Evolutionary conservation across 2,329 filamentous ascomycete genomes (phyloP).

Genomic region (Alternaria triticina): DNA sequence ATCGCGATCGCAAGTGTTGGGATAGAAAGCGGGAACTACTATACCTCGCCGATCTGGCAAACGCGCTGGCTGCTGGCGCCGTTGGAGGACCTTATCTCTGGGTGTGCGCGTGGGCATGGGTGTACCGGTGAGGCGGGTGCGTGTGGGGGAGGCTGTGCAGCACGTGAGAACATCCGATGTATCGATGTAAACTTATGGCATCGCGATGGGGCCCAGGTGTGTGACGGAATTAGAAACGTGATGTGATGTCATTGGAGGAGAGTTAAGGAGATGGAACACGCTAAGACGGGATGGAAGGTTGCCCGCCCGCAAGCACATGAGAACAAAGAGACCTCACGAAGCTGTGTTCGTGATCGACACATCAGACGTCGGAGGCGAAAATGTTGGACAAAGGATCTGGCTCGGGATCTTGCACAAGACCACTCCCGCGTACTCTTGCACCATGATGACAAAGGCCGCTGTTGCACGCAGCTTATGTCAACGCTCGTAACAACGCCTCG

Average conservation of each 20-base stretch:
- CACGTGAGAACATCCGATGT: too few relatives aligned
- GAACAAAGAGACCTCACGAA: background rate
- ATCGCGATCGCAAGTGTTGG: background rate
- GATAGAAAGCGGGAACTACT: background rate
- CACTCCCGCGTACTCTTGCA: background rate
- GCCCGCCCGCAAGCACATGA: background rate
- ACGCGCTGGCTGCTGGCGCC: background rate
- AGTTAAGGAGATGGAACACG: background rate
- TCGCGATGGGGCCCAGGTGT: background rate
- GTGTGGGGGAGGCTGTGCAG: constrained; percentile 5
- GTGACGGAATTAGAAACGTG: background rate
- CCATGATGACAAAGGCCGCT: constrained; percentile 7
- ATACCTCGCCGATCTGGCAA: background rate
- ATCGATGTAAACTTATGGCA: background rate
- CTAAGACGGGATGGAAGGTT: background rate
- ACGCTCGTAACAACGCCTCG: background rate
- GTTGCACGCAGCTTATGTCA: constrained; percentile 1
- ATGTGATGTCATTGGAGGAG: background rate
- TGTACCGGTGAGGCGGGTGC: background rate
- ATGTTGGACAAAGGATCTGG: constrained; percentile 1
- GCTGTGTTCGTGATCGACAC: background rate
- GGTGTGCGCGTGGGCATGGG: background rate
- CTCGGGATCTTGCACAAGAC: background rate
- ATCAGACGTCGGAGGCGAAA: background rate
- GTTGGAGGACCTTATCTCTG: background rate